A percentile compares a stretch with the other conserved stretches of the same genome.
Conservation (phyloP, 495 filamentous ascomycete genomes). For the Tuber indicum region DNA sequence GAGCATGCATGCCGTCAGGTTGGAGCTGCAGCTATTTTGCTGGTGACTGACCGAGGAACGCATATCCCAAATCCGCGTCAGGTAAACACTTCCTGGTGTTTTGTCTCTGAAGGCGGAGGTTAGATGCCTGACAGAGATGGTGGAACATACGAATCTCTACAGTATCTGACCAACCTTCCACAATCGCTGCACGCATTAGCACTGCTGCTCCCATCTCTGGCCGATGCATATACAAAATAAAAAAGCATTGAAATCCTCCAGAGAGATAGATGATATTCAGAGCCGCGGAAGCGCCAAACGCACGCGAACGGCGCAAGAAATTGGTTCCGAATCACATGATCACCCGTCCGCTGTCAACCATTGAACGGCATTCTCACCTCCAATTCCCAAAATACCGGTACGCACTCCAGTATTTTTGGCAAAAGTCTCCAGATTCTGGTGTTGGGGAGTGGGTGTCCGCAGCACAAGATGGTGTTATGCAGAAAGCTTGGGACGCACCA, state of each 20-base stretch:
- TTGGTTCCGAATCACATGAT: background rate
- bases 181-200: background rate
- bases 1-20: background rate
- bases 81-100: background rate
- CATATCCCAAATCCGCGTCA: background rate
- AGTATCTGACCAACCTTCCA: background rate
- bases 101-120: background rate
- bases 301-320: background rate
- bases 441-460: background rate
- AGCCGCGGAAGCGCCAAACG: background rate
- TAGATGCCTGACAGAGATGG: background rate
- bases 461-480: background rate
- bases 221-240: background rate
- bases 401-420: background rate
- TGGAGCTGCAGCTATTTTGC: background rate
- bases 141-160: background rate
- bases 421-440: background rate
- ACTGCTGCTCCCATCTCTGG: background rate
- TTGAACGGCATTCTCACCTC: background rate
- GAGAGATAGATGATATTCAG: background rate
- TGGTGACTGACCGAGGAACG: background rate
- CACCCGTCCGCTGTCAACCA: background rate
- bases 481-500: too few relatives aligned
- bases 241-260: background rate
- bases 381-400: background rate